Conservation (phyloP, 345 rosid genomes). For the Hibiscus tridactylites region DNA sequence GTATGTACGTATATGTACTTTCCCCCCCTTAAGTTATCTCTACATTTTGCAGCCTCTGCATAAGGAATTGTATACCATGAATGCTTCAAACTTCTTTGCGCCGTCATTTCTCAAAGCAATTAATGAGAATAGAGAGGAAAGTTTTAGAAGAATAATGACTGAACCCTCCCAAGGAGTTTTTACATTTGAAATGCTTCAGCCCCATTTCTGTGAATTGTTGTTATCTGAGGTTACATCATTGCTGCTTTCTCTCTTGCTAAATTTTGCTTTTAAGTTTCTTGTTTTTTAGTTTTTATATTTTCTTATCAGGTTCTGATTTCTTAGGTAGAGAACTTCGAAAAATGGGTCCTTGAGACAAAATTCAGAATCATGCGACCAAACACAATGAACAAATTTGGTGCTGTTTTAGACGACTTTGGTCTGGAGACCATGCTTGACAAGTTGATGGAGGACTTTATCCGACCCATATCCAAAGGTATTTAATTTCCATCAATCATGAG, state of each 20-base stretch:
- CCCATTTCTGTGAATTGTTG: slow-evolving; percentile 57
- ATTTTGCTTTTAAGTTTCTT: slow-evolving; percentile 1
- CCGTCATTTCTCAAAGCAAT: slow-evolving; percentile 75
- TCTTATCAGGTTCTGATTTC: slow-evolving; percentile 40
- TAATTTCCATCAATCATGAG: neutral
- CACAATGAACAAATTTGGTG: slow-evolving; percentile 89
- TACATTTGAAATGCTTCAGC: slow-evolving; percentile 79
- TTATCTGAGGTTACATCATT: slow-evolving; percentile 54
- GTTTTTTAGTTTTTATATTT: slow-evolving; percentile 22
- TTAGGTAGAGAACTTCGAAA: slow-evolving; percentile 86
- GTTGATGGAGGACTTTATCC: slow-evolving; percentile 67
- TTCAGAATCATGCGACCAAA: slow-evolving; percentile 87
- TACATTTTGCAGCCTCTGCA: slow-evolving; percentile 58
- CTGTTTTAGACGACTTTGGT: slow-evolving; percentile 95
- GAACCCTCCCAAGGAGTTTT: slow-evolving; percentile 63
- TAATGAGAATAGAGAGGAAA: slow-evolving; percentile 48
- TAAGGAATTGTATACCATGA: slow-evolving; percentile 56
- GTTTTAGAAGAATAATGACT: slow-evolving; percentile 51
- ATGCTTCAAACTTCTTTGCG: slow-evolving; percentile 48
- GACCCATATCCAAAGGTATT: slow-evolving; percentile 70
- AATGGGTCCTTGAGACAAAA: slow-evolving; percentile 65
- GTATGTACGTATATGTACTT: neutral
- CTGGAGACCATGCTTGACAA: slow-evolving; percentile 78
- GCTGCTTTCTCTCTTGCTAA: neutral
- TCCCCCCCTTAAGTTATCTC: slow-evolving; percentile 8